These are phyloP conservation scores for Grifola frondosa DNA, from an alignment of 1,284 basidiomycete species.

Conservation along the genomic window DNA sequence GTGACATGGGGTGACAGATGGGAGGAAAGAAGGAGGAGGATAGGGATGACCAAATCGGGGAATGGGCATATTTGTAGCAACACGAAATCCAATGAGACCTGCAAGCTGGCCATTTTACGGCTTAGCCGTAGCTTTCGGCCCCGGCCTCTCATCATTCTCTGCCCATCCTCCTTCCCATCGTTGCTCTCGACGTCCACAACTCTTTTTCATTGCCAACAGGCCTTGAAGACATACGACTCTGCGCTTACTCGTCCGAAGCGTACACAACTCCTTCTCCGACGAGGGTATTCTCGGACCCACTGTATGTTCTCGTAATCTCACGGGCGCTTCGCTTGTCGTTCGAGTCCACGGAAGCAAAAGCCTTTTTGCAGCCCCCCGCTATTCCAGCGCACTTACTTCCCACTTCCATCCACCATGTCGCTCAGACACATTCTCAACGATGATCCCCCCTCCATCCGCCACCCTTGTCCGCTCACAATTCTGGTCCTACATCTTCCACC, in stretches of 20 bases:
- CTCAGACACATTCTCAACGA: slow-evolving; percentile 75
- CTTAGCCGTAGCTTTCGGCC: slow-evolving; percentile 31
- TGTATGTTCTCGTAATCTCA: slow-evolving; percentile 19
- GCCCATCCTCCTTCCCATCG: slow-evolving; percentile 18
- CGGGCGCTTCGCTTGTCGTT: slow-evolving; percentile 21
- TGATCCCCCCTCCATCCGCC: slow-evolving; percentile 40
- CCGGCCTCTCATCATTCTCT: slow-evolving; percentile 29
- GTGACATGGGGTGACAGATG: slow-evolving; percentile 27
- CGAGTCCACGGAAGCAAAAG: slow-evolving; percentile 22
- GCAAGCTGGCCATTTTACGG: slow-evolving; percentile 34
- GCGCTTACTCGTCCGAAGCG: slow-evolving; percentile 12
- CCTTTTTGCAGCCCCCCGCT: slow-evolving; percentile 20
- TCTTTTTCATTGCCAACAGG: slow-evolving; percentile 7
- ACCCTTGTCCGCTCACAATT: slow-evolving; percentile 15
- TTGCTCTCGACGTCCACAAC: slow-evolving; percentile 10
- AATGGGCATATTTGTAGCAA: slow-evolving; percentile 35
- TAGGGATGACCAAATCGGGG: slow-evolving; percentile 28
- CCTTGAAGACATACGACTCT: slow-evolving; percentile 1
- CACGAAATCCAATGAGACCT: slow-evolving; percentile 35
- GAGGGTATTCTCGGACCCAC: slow-evolving; percentile 8
- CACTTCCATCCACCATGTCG: slow-evolving; percentile 49
- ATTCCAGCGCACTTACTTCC: slow-evolving; percentile 16
- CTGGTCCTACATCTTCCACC: slow-evolving; percentile 13
- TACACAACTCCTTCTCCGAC: slow-evolving; percentile 12
- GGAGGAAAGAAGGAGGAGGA: slow-evolving; percentile 29